A percentile compares a stretch with the other conserved stretches of the same genome.
Evolutionary conservation across 345 rosid genomes (phyloP).

Genomic region (Corchorus olitorius): DNA sequence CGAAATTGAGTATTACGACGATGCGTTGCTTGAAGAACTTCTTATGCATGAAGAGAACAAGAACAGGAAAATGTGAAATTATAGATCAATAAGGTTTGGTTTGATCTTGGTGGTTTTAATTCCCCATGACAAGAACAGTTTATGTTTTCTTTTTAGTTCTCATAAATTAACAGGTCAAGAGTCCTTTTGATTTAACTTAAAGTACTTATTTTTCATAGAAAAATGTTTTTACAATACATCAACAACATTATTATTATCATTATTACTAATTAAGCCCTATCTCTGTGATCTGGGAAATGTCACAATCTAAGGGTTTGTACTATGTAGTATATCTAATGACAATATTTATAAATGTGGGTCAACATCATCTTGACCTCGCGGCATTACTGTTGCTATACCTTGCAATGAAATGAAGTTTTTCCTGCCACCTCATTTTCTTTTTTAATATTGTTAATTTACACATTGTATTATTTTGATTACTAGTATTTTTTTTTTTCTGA

Average conservation of each 20-base stretch:
- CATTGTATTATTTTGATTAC: background rate
- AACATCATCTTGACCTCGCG: background rate
- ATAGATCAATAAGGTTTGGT: background rate
- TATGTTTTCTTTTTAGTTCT: background rate
- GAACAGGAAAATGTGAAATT: background rate
- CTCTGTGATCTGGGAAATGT: background rate
- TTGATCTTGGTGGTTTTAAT: background rate
- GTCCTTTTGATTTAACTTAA: background rate
- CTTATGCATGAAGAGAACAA: constrained; percentile 16
- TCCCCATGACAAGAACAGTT: background rate
- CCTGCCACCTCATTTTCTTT: background rate
- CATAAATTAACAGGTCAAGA: background rate
- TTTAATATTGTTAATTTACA: background rate
- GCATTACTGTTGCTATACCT: background rate
- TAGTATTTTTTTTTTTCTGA: too few species aligned
- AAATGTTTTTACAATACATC: background rate
- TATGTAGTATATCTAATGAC: background rate
- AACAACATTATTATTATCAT: background rate
- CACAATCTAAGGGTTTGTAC: background rate
- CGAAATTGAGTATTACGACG: constrained; percentile 80
- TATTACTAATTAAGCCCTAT: too few species aligned
- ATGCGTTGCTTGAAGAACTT: constrained; percentile 58
- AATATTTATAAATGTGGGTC: constrained; percentile 9
- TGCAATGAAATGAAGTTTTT: background rate
- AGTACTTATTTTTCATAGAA: background rate